Conservation (phyloP, 139 green algal genomes). For the Coelastrella sp. region DNA sequence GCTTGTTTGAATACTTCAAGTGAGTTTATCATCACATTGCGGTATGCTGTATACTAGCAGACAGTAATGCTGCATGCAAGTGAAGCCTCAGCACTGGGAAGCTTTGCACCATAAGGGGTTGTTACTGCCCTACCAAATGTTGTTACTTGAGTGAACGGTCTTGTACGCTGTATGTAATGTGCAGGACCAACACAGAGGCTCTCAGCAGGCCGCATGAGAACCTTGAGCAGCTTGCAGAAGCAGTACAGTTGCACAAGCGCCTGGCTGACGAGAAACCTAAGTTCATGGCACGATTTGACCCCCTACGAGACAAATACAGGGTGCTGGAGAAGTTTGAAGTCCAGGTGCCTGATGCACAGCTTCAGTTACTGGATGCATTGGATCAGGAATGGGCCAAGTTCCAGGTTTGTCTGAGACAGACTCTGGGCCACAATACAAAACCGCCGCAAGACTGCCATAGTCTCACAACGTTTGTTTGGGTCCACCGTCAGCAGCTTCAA, state of each 20-base stretch:
- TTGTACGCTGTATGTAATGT: background rate
- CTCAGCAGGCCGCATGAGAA: conserved; percentile 50
- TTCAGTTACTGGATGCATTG: conserved; percentile 71
- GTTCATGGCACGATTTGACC: conserved; percentile 73
- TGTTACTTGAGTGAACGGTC: too few species aligned
- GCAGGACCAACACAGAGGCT: conserved; percentile 43
- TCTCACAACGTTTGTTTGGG: too few species aligned
- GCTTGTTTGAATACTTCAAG: conserved; percentile 71
- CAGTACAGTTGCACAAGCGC: conserved; percentile 74
- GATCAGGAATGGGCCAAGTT: conserved; percentile 70
- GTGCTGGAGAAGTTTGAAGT: conserved; percentile 84
- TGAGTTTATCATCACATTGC: too few species aligned
- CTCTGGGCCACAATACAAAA: too few species aligned
- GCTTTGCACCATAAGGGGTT: too few species aligned
- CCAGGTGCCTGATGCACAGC: conserved; percentile 72
- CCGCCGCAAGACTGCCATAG: too few species aligned
- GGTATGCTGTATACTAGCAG: too few species aligned
- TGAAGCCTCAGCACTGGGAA: too few species aligned
- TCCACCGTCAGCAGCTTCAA: too few species aligned
- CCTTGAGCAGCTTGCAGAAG: conserved; percentile 82
- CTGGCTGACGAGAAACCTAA: conserved; percentile 70
- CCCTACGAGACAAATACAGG: conserved; percentile 78
- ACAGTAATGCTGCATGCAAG: too few species aligned
- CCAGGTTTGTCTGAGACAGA: conserved; percentile 58
- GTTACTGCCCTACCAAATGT: too few species aligned